These are phyloP conservation scores for Hippophae gyantsensis DNA, from an alignment of 306 rosid species.

Conservation along the genomic window DNA sequence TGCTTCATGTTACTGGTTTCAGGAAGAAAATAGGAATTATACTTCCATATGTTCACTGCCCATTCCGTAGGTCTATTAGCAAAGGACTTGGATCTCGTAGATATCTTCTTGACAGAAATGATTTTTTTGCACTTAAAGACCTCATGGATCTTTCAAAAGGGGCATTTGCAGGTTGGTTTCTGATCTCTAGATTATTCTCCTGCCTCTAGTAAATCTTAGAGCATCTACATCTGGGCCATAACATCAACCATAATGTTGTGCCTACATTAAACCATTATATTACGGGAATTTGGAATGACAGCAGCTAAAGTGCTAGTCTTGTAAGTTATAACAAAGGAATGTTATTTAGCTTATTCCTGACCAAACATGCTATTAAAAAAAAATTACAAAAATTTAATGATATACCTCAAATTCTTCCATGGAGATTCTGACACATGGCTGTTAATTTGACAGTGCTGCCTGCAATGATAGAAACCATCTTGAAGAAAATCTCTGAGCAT, in stretches of 20 bases:
- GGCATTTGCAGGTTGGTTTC: conserved; percentile 80
- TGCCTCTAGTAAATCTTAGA: neutral
- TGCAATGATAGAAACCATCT: conserved; percentile 67
- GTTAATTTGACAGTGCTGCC: conserved; percentile 62
- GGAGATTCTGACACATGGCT: neutral
- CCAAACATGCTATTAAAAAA: neutral
- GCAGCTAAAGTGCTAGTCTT: too few relatives aligned
- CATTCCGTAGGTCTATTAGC: conserved; percentile 71
- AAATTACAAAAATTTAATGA: neutral
- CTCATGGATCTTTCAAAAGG: conserved; percentile 97
- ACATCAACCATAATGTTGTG: too few relatives aligned
- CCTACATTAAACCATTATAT: too few relatives aligned
- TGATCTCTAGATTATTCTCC: conserved; percentile 11
- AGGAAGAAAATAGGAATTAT: conserved; percentile 74
- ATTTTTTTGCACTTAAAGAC: conserved; percentile 92
- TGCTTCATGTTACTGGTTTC: conserved; percentile 70
- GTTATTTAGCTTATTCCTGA: neutral
- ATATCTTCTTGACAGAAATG: conserved; percentile 89
- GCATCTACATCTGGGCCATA: too few relatives aligned
- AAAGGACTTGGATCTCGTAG: conserved; percentile 76
- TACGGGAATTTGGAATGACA: too few relatives aligned
- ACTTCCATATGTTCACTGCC: conserved; percentile 82
- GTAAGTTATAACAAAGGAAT: too few relatives aligned
- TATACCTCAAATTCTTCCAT: neutral
- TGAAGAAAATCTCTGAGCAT: conserved; percentile 70